These are phyloP conservation scores for Phlyctochytrium arcticum DNA, from an alignment of 192 early-diverging fungal species.

Conservation along the genomic window DNA sequence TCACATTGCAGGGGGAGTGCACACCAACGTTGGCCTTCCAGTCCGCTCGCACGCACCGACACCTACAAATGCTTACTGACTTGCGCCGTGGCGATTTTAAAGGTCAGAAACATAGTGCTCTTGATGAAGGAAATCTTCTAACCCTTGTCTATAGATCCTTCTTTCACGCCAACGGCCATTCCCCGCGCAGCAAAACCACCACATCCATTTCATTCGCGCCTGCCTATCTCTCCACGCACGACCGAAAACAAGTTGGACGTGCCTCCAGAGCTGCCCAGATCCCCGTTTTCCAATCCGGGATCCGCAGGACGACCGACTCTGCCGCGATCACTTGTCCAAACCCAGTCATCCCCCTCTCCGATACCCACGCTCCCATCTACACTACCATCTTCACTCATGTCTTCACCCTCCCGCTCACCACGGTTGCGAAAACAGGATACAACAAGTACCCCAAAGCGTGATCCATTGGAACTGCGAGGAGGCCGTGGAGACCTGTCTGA, in stretches of 20 bases:
- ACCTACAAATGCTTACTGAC: background rate
- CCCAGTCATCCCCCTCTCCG: background rate
- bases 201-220: background rate
- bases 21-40: too few species aligned
- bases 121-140: background rate
- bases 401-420: too few species aligned
- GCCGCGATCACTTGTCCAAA: background rate
- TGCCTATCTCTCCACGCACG: too few species aligned
- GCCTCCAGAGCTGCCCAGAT: background rate
- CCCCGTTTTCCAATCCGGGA: background rate
- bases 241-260: background rate
- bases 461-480: background rate
- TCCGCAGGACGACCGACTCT: too few species aligned
- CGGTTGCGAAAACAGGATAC: too few species aligned
- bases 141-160: background rate
- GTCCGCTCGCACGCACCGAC: background rate
- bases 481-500: slow-evolving; percentile 1
- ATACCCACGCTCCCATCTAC: too few species aligned
- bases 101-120: background rate
- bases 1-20: too few species aligned
- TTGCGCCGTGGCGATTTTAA: background rate
- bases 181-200: background rate
- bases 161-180: background rate
- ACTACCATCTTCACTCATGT: too few species aligned
- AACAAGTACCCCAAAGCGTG: background rate